These are phyloP conservation scores for Blastocystis sp. DNA, from an alignment of 352 stramenopile species.

Conservation along the genomic window DNA sequence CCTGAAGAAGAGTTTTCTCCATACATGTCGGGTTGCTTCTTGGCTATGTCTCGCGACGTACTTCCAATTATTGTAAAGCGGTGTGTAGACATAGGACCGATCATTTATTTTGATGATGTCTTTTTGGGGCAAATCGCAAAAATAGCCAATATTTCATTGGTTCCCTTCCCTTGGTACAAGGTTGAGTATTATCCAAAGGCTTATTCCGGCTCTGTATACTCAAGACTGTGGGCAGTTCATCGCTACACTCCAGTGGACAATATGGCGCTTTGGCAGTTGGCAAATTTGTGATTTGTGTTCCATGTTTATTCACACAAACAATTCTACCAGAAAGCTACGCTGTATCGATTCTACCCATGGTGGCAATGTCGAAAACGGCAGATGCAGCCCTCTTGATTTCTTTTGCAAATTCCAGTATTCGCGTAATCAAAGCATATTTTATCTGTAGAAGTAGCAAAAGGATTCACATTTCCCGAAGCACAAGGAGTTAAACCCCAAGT, in stretches of 20 bases:
- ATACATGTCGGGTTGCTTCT: constrained; percentile 44
- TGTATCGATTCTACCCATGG: neutral
- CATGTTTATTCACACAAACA: neutral
- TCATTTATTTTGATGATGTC: constrained; percentile 55
- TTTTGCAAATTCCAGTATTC: constrained; percentile 36
- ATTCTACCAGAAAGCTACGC: neutral
- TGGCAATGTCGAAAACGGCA: constrained; percentile 54
- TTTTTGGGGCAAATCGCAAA: constrained; percentile 42
- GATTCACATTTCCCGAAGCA: neutral
- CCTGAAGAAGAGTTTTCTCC: neutral
- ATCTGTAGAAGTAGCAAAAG: neutral
- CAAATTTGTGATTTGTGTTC: neutral
- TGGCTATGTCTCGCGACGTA: constrained; percentile 25
- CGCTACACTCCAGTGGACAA: constrained; percentile 29
- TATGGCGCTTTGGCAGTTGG: constrained; percentile 48
- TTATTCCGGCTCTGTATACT: neutral
- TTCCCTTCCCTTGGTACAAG: constrained; percentile 29
- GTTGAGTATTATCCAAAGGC: constrained; percentile 8
- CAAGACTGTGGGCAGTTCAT: constrained; percentile 36
- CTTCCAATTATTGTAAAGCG: constrained; percentile 24
- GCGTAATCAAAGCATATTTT: constrained; percentile 59
- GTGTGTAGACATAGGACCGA: constrained; percentile 21
- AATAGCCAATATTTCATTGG: constrained; percentile 9
- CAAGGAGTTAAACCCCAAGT: constrained; percentile 8
- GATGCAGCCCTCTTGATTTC: constrained; percentile 40